Percentiles rank a stretch among this genome's conserved stretches.
These are phyloP conservation scores for Alternaria rosae DNA, from an alignment of 2,329 filamentous ascomycete species.

Conservation along the genomic window DNA sequence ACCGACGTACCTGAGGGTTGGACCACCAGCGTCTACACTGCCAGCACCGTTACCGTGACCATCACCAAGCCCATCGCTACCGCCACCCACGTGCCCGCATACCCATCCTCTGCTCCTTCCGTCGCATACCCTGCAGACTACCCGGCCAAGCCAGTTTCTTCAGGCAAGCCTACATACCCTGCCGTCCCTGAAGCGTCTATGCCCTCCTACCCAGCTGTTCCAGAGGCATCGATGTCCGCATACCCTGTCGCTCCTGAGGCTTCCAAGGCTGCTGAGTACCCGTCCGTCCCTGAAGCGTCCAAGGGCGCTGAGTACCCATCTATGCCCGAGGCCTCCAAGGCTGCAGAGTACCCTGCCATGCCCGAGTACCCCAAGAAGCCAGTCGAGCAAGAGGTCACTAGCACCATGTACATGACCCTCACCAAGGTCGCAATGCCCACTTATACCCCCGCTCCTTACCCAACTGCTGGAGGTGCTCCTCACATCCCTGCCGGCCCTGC, in stretches of 20 bases:
- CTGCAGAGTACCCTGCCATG: background rate
- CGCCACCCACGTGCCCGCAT: conserved; percentile 24
- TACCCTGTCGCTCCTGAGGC: conserved; percentile 8
- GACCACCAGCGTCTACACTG: conserved; percentile 44
- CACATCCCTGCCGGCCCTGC: conserved; percentile 11
- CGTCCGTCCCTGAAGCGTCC: conserved; percentile 2
- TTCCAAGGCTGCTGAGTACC: conserved; percentile 8
- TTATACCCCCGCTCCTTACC: conserved; percentile 20
- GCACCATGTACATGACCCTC: conserved; percentile 28
- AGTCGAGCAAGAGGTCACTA: conserved; percentile 7
- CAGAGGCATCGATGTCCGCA: background rate
- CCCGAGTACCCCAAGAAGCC: conserved; percentile 26
- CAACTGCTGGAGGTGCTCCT: conserved; percentile 13
- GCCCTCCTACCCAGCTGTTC: conserved; percentile 1
- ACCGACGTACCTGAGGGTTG: conserved; percentile 38
- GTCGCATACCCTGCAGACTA: conserved; percentile 17
- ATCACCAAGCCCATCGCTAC: conserved; percentile 40
- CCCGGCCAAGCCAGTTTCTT: conserved; percentile 16
- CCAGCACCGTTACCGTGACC: conserved; percentile 40
- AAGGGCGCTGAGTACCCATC: background rate
- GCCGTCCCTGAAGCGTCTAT: conserved; percentile 12
- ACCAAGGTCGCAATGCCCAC: conserved; percentile 29
- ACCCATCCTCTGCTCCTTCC: conserved; percentile 16
- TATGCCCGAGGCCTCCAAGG: conserved; percentile 8
- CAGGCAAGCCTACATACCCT: conserved; percentile 6